A percentile compares a stretch with the other conserved stretches of the same genome.
These are phyloP conservation scores for Grigorovia yakushimaensis DNA, from an alignment of 805 yeast genomes.

Conservation along the genomic window DNA sequence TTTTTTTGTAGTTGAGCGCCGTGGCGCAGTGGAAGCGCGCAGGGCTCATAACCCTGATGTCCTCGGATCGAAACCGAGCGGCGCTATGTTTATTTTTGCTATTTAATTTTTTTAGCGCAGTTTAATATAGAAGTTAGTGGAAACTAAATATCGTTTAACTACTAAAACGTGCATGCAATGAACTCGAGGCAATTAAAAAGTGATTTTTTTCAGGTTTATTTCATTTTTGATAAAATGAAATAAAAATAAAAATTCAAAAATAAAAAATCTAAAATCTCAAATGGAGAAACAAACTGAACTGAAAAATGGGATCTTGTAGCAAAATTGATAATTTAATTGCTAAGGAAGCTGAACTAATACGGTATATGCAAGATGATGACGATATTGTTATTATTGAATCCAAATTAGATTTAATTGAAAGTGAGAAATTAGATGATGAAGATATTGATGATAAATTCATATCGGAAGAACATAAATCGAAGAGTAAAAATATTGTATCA, in stretches of 20 bases:
- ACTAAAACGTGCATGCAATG: no score
- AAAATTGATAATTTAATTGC: background rate
- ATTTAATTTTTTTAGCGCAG: no score
- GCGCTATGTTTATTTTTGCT: conserved; percentile 52
- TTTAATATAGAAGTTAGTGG: no score
- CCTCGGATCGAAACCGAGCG: conserved; percentile 94
- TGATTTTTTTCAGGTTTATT: no score
- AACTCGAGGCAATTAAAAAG: no score
- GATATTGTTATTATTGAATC: background rate
- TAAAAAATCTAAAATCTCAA: background rate
- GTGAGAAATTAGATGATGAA: conserved; percentile 15
- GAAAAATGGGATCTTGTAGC: background rate
- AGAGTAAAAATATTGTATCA: background rate
- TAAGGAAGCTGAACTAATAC: background rate
- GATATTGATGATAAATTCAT: conserved; percentile 16
- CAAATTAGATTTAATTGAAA: background rate
- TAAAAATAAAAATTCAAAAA: no score
- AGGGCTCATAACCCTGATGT: conserved; percentile 98
- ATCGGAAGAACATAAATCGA: conserved; percentile 15
- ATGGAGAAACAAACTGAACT: background rate
- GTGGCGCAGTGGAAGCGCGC: conserved; percentile 99
- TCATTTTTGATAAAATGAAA: no score
- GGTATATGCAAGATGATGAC: background rate
- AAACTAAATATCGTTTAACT: no score
- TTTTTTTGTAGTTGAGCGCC: conserved; percentile 43